A percentile compares a stretch with the other conserved stretches of the same genome.
Conservation (phyloP, 371 early-diverging fungal genomes). For the Capillidium rhysosporum region DNA sequence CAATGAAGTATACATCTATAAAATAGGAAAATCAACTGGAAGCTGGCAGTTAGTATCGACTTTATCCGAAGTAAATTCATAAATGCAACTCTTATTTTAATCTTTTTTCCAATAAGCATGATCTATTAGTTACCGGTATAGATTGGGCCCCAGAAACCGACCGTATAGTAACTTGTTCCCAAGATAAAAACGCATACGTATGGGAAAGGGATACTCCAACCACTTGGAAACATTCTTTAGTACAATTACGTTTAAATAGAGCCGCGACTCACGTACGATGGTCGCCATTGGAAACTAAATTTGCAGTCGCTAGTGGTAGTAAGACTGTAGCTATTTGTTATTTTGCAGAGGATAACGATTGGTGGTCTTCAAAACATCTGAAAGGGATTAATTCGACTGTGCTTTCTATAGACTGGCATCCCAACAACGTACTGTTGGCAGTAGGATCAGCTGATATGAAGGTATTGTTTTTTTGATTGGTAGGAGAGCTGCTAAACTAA, state of each 20-base stretch:
- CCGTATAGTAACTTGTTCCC: slow-evolving; percentile 89
- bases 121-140: slow-evolving; percentile 83
- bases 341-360: slow-evolving; percentile 87
- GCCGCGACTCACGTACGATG: slow-evolving; percentile 90
- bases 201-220: slow-evolving; percentile 57
- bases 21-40: slow-evolving; percentile 21
- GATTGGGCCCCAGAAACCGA: slow-evolving; percentile 94
- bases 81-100: slow-evolving; percentile 1
- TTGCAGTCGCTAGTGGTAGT: slow-evolving; percentile 91
- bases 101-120: slow-evolving; percentile 67
- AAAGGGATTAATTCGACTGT: slow-evolving; percentile 86
- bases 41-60: slow-evolving; percentile 41
- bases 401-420: slow-evolving; percentile 87
- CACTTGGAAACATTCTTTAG: slow-evolving; percentile 83
- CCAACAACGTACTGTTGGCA: slow-evolving; percentile 85
- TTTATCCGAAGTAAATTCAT: slow-evolving; percentile 39
- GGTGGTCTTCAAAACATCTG: slow-evolving; percentile 92
- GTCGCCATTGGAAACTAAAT: slow-evolving; percentile 94
- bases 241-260: slow-evolving; percentile 84
- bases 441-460: slow-evolving; percentile 90
- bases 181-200: slow-evolving; percentile 96
- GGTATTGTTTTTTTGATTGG: slow-evolving; percentile 12
- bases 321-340: slow-evolving; percentile 81
- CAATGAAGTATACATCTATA: slow-evolving; percentile 75
- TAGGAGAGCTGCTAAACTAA: neutral